These are phyloP conservation scores for Termitomyces sp. DNA, from an alignment of 768 basidiomycete genomes.

Conservation along the genomic window DNA sequence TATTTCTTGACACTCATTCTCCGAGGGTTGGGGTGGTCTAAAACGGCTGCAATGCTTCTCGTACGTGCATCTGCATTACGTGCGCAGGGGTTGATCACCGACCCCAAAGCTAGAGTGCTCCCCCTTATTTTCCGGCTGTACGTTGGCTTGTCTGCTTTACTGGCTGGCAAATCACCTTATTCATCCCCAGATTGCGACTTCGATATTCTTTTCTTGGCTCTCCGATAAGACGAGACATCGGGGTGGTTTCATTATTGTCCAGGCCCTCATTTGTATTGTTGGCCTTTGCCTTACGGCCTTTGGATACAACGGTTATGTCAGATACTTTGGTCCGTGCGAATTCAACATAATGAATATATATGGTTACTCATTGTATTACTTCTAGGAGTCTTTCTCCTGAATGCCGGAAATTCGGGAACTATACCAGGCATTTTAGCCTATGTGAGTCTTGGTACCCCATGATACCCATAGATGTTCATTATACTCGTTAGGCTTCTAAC, in stretches of 20 bases:
- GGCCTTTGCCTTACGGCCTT: slow-evolving; percentile 19
- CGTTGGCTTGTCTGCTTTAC: slow-evolving; percentile 8
- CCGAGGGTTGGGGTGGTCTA: slow-evolving; percentile 37
- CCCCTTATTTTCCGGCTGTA: slow-evolving; percentile 40
- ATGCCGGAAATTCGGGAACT: slow-evolving; percentile 36
- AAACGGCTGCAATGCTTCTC: slow-evolving; percentile 31
- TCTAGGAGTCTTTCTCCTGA: slow-evolving; percentile 37
- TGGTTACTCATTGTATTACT: background rate
- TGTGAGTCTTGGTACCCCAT: slow-evolving; percentile 17
- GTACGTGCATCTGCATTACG: slow-evolving; percentile 18
- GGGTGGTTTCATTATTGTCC: slow-evolving; percentile 33
- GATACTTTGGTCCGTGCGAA: slow-evolving; percentile 26
- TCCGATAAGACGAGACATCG: slow-evolving; percentile 40
- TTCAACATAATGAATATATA: slow-evolving; percentile 11
- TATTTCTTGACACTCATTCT: slow-evolving; percentile 45
- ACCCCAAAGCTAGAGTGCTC: slow-evolving; percentile 28
- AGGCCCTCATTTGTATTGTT: slow-evolving; percentile 29
- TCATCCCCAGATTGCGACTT: slow-evolving; percentile 25
- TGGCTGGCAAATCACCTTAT: background rate
- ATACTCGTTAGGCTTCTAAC: slow-evolving; percentile 27
- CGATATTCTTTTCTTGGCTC: slow-evolving; percentile 39
- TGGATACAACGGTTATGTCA: slow-evolving; percentile 1
- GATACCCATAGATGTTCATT: background rate
- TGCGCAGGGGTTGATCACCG: background rate
- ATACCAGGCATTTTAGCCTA: slow-evolving; percentile 41